Evolutionary conservation across 1,284 basidiomycete genomes (phyloP), one percentile per base, ranked within the genome.

Genomic region (Trichosporon faecale): DNA sequence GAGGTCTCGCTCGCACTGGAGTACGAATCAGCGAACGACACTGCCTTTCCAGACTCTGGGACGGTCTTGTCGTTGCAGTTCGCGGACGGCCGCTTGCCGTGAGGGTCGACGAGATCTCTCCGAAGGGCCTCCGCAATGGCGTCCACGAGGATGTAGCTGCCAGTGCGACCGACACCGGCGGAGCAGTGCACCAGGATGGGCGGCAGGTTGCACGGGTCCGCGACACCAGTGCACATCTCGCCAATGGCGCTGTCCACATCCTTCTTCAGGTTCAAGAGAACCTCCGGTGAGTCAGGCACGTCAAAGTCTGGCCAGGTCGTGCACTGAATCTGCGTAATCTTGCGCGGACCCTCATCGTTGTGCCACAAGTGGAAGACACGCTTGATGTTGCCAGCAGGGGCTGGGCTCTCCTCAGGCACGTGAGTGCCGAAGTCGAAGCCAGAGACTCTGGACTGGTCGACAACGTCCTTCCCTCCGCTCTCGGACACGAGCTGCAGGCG

Each of bases 261-360:
- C 35, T 82, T 80, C 73, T 96, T 88, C 37, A 97, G 86, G 4
- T 87, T 85, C 55, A 96, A 83, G 29, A 97, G 84, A 3, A 90
- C 90, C 4, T 87, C 85, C 0, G 94, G 89, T 69, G 92, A 89
- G 9, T 91, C 89, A 0, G 95, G 94, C 2, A 97, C 93, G 79
- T 95, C 94, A 85, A 96, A 91, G 78, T 98, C 94, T 1, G 94
- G 93, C 94, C 94, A 98, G 35, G 90, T 90, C 64, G 94, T 86
- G 77, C 93, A 96, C 80, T 98, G 94, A 63, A 96, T 85, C 77
- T 97, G 94, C 0, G 79, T 75, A 44, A 85, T 76, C 70, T 84
- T 86, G 18, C 92, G 86, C 1, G 89, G 85, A 0, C 87, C 85
- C 14, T 87, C 85, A 16, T 86, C 82, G 1, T 83, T 81, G 77